Evolutionary conservation across 495 filamentous ascomycete genomes (phyloP).

Genomic region (Parmelia sp.): DNA sequence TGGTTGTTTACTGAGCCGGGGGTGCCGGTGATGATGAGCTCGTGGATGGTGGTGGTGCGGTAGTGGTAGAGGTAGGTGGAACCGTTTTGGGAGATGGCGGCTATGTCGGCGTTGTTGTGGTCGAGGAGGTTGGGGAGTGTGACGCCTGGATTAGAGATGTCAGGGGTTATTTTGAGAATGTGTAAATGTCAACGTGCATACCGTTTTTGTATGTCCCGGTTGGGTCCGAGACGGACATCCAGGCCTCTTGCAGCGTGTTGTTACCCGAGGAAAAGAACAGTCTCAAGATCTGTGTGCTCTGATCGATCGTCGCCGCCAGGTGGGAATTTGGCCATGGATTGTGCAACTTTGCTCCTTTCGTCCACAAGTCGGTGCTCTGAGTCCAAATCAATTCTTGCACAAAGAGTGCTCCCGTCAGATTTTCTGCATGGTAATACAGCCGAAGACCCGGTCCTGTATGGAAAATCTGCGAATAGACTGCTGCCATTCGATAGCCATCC

Average conservation of each 20-base stretch:
- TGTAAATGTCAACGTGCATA: neutral
- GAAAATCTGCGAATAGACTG: slow-evolving; percentile 25
- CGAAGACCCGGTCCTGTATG: slow-evolving; percentile 21
- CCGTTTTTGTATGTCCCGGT: slow-evolving; percentile 12
- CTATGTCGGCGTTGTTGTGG: slow-evolving; percentile 22
- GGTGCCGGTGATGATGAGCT: slow-evolving; percentile 21
- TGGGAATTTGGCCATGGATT: slow-evolving; percentile 19
- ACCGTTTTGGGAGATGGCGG: slow-evolving; percentile 21
- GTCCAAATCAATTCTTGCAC: slow-evolving; percentile 28
- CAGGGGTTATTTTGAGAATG: neutral
- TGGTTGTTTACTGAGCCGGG: slow-evolving; percentile 20
- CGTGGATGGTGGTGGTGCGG: slow-evolving; percentile 19
- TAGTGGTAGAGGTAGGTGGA: slow-evolving; percentile 25
- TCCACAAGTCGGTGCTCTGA: slow-evolving; percentile 23
- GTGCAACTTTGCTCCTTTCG: slow-evolving; percentile 12
- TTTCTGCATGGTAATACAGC: slow-evolving; percentile 23
- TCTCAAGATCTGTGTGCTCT: slow-evolving; percentile 18
- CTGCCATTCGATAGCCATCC: slow-evolving; percentile 25
- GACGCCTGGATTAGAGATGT: slow-evolving; percentile 9
- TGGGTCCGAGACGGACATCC: slow-evolving; percentile 9
- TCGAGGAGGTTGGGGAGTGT: slow-evolving; percentile 17
- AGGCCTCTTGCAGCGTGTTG: slow-evolving; percentile 21
- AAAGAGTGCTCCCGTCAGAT: slow-evolving; percentile 18
- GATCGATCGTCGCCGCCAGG: slow-evolving; percentile 21
- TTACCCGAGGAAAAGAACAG: slow-evolving; percentile 21